Base-by-base conservation (phyloP, 108 stramenopile species). In the Licmophora abbreviata region DNA sequence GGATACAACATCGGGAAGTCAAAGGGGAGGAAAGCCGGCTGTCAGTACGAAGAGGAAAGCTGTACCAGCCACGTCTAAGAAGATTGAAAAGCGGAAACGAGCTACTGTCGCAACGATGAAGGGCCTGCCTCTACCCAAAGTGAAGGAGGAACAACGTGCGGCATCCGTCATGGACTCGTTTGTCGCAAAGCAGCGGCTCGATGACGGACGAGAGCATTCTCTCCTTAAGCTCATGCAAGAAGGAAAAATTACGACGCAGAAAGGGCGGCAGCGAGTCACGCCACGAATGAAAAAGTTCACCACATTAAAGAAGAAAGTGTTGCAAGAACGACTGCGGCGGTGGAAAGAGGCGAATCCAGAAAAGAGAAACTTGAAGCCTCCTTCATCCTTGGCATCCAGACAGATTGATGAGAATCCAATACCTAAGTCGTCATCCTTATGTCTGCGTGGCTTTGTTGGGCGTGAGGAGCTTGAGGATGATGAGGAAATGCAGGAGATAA, bases 401-500 rank as follows among this genome's bases (percentile, higher is more conserved):
- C 34, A 40, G 5, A 15, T 18, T 18, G 18, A 40, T 15, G 1
- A 2, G 5, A 18, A 15, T 40, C 20, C 38, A 18, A 20, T 5
- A 20, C 20, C 38, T 15, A 15, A 15, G 34, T 35, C 34, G 38
- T 40, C 18, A 18, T 15, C 20, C 1, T 15, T 28, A 3, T 48
- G 27, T 1, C 22, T 7, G 4, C 20, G 14, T 48, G 50, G 26
- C 15, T 24, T 29, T 30, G 61, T 59, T n/a, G 53, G 55, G 18
- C 56, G 52, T 33, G 83, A 88, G 14, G 80, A 84, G 33, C 29
- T 84, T 18, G 58, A 59, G 26, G 85, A 91, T 52, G 81, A 86
- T 15, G 89, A 91, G 28, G 89, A 91, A 48, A 80, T 79, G 36
- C 66, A 82, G 26, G 88, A 91, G 64, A 71, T 91, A 24, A 22